A percentile compares a stretch with the other conserved stretches of the same genome.
phyloP scores from a whole-genome alignment of 1,284 basidiomycete species.

The Pisolithus thermaeus region DNA sequence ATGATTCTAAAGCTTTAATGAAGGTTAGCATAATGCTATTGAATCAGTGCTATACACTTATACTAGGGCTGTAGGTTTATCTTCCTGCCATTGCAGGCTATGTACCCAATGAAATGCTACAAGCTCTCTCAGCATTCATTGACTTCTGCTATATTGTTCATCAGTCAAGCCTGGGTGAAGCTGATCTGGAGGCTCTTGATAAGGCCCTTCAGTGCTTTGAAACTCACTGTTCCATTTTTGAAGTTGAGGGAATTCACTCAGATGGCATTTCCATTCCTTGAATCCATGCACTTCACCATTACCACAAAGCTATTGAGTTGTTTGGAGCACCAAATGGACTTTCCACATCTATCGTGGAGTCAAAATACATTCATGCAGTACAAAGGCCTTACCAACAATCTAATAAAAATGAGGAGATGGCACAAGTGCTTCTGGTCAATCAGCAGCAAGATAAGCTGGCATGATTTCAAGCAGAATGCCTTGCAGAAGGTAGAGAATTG shows the following conservation, averaged over 20 bases:
- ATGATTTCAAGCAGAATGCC: background rate
- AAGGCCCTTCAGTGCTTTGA: background rate
- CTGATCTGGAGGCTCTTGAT: constrained; percentile 2
- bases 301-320: background rate
- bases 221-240: background rate
- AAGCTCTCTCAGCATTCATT: constrained; percentile 5
- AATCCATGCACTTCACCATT: constrained; percentile 3
- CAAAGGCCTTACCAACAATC: background rate
- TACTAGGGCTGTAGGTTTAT: constrained; percentile 3
- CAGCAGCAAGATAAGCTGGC: background rate
- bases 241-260: constrained; percentile 5
- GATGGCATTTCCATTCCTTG: constrained; percentile 6
- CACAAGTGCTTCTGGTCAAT: background rate
- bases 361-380: constrained; percentile 1
- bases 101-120: constrained; percentile 9
- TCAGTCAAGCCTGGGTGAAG: background rate
- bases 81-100: constrained; percentile 12
- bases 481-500: background rate
- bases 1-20: too few relatives aligned
- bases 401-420: background rate
- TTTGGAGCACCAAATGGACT: constrained; percentile 3
- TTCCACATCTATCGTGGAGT: background rate
- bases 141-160: constrained; percentile 9
- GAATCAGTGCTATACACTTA: too few relatives aligned
- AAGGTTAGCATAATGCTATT: too few relatives aligned